Evolutionary conservation across 208 protist species (phyloP).

Genomic region (Phytomonas francai): DNA sequence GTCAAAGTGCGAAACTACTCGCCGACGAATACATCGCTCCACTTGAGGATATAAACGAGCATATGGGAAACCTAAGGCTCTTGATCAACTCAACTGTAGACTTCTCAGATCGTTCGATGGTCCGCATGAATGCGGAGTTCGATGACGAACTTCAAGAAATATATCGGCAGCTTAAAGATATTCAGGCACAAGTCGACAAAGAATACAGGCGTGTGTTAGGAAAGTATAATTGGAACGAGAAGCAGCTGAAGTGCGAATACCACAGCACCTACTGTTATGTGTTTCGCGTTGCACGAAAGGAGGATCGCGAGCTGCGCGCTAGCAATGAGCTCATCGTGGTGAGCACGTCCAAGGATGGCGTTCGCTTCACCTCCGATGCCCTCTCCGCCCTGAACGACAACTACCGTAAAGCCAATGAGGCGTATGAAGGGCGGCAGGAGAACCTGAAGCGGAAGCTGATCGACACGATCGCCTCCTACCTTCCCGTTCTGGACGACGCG

Average conservation of each 20-base stretch:
- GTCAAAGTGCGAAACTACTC: conserved; percentile 62
- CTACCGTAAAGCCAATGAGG: conserved; percentile 56
- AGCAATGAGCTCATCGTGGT: conserved; percentile 71
- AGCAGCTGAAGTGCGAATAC: conserved; percentile 89
- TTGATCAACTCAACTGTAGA: conserved; percentile 82
- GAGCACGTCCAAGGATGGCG: conserved; percentile 91
- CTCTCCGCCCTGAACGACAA: conserved; percentile 79
- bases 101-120: conserved; percentile 58
- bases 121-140: conserved; percentile 90
- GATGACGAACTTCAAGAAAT: conserved; percentile 90
- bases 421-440: conserved; percentile 76
- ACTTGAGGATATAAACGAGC: conserved; percentile 78
- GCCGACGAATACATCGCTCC: conserved; percentile 79
- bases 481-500: conserved; percentile 91
- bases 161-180: conserved; percentile 48
- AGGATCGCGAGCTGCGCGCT: conserved; percentile 83
- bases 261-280: conserved; percentile 85
- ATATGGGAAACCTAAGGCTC: conserved; percentile 68
- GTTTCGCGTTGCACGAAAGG: conserved; percentile 87
- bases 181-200: conserved; percentile 71
- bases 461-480: conserved; percentile 90
- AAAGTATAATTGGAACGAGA: conserved; percentile 77
- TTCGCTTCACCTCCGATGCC: conserved; percentile 89
- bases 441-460: conserved; percentile 89
- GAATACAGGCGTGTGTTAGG: conserved; percentile 55